phyloP scores from a whole-genome alignment of 148 eudicot genomes.

The Rhododendron griersonianum region DNA sequence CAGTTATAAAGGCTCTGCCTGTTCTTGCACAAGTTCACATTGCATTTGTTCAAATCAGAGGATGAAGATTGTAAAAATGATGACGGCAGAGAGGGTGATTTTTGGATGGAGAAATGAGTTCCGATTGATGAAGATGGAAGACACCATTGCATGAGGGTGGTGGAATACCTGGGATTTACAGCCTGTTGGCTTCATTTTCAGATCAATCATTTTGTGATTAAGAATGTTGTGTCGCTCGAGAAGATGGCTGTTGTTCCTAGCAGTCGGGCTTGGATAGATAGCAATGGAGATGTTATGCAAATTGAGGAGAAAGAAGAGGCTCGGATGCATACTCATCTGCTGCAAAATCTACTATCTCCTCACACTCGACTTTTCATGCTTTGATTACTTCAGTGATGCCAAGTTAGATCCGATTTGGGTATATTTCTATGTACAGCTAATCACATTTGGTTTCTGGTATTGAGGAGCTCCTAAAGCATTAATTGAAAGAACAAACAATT shows the following conservation, averaged over 20 bases:
- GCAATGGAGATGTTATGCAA: background rate
- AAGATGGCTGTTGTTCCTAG: background rate
- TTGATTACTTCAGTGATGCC: background rate
- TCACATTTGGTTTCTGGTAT: too few species aligned
- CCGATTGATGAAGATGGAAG: background rate
- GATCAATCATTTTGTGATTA: background rate
- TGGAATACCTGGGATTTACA: constrained; percentile 5
- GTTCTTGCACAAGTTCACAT: background rate
- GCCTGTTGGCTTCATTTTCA: background rate
- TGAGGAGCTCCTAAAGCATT: too few species aligned
- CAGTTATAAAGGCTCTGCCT: background rate
- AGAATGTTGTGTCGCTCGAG: constrained; percentile 7
- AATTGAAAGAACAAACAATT: too few species aligned
- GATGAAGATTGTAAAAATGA: too few species aligned
- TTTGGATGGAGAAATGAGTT: background rate
- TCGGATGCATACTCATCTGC: background rate
- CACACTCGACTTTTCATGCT: background rate
- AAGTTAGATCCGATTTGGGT: background rate
- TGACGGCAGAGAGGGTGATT: background rate
- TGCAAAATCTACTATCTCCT: background rate
- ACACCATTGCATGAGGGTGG: background rate
- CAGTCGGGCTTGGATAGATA: background rate
- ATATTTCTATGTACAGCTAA: too few species aligned
- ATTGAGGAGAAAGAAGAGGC: constrained; percentile 7
- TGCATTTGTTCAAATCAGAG: background rate